Evolutionary conservation across 805 yeast genomes (phyloP).

Genomic region (Kuraishia hungarica): DNA sequence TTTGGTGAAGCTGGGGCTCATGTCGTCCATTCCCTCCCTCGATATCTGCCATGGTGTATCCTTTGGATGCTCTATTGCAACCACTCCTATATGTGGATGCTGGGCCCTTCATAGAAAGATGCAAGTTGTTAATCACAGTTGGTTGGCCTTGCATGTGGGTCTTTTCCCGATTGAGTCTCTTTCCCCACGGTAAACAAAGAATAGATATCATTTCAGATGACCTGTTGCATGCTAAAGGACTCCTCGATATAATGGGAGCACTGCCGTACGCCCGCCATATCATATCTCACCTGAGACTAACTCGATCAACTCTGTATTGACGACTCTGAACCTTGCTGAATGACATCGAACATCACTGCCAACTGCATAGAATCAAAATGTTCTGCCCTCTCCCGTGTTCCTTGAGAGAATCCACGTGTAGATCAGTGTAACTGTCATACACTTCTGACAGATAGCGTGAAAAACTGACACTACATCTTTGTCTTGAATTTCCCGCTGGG

Average conservation of each 20-base stretch:
- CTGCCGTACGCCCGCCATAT: background rate
- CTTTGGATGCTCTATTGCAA: background rate
- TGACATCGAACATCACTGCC: background rate
- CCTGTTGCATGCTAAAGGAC: background rate
- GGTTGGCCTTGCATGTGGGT: background rate
- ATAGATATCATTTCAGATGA: background rate
- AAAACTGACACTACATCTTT: too few relatives aligned
- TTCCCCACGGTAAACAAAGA: background rate
- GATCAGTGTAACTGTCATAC: background rate
- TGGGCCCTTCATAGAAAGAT: background rate
- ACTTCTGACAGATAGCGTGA: too few relatives aligned
- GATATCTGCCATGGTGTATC: background rate
- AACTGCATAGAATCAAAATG: background rate
- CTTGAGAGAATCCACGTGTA: background rate
- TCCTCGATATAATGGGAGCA: background rate
- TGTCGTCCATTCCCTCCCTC: background rate
- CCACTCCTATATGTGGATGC: background rate
- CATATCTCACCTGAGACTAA: background rate
- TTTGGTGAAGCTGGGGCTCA: background rate
- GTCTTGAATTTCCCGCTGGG: too few relatives aligned
- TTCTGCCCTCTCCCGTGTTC: background rate
- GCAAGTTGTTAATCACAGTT: background rate
- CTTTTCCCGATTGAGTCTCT: background rate
- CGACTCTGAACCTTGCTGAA: too few relatives aligned
- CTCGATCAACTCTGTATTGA: background rate